These are phyloP conservation scores for Silene conica DNA, from an alignment of 148 eudicot species.

Conservation along the genomic window DNA sequence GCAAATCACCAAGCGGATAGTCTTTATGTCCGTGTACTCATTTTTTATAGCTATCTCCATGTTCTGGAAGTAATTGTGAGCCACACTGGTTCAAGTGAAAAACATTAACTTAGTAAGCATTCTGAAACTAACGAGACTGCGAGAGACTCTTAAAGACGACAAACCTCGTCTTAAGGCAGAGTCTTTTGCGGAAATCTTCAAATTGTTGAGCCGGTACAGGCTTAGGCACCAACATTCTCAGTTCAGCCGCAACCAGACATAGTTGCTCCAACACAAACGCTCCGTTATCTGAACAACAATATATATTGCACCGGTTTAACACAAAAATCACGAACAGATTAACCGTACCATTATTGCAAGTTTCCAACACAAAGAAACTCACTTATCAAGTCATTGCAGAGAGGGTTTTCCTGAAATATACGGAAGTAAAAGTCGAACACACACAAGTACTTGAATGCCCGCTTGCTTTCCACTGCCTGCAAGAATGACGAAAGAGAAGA, in stretches of 20 bases:
- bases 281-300: too few species aligned
- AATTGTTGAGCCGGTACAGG: too few species aligned
- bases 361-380: not conserved
- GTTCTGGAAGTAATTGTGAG: slow-evolving; percentile 17
- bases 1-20: not conserved
- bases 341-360: too few species aligned
- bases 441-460: slow-evolving; percentile 14
- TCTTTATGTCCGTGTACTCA: not conserved
- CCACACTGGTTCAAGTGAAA: slow-evolving; percentile 13
- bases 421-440: slow-evolving; percentile 14
- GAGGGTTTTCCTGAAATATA: not conserved
- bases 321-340: not conserved
- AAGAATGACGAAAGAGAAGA: not conserved
- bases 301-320: not conserved
- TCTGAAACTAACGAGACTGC: too few species aligned
- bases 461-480: slow-evolving; percentile 20
- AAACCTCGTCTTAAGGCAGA: too few species aligned
- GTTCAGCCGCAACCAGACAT: too few species aligned
- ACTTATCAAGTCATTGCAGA: slow-evolving; percentile 12
- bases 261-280: too few species aligned
- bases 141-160: too few species aligned
- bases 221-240: too few species aligned
- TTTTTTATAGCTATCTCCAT: slow-evolving; percentile 14
- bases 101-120: not conserved
- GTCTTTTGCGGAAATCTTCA: too few species aligned